phyloP scores from a whole-genome alignment of 1,284 basidiomycete genomes.

The Cryptococcus sp. region DNA sequence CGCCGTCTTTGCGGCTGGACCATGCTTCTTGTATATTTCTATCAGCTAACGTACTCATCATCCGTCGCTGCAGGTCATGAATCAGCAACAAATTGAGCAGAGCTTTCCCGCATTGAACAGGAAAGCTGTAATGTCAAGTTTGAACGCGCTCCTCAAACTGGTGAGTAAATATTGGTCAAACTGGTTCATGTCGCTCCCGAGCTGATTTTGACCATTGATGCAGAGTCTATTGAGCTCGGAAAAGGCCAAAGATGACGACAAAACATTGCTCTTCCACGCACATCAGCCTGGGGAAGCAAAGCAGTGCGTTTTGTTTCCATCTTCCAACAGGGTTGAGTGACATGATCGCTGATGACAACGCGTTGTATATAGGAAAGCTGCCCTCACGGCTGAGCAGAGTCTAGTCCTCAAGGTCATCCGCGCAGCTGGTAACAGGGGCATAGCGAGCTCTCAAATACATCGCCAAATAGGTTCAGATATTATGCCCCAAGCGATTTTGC shows the following conservation, averaged over 20 bases:
- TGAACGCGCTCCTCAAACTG: slow-evolving; percentile 25
- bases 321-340: not conserved
- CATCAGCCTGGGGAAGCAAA: slow-evolving; percentile 35
- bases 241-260: slow-evolving; percentile 30
- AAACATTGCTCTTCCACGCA: slow-evolving; percentile 29
- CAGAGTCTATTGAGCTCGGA: slow-evolving; percentile 21
- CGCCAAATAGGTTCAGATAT: slow-evolving; percentile 35
- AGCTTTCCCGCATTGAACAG: slow-evolving; percentile 29
- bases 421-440: slow-evolving; percentile 22
- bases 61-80: slow-evolving; percentile 24
- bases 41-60: not conserved
- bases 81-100: slow-evolving; percentile 26
- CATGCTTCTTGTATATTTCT: not conserved
- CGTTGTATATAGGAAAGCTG: slow-evolving; percentile 24
- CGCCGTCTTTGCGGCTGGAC: slow-evolving; percentile 7
- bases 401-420: slow-evolving; percentile 32
- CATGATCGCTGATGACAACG: not conserved
- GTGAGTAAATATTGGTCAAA: slow-evolving; percentile 11
- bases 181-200: not conserved
- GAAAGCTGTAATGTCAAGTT: slow-evolving; percentile 24
- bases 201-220: not conserved
- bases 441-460: slow-evolving; percentile 16
- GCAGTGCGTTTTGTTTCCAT: slow-evolving; percentile 27
- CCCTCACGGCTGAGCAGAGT: slow-evolving; percentile 42
- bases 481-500: slow-evolving; percentile 35